These are phyloP conservation scores for Clarireedia sp. DNA, from an alignment of 2,329 filamentous ascomycete species.

Conservation along the genomic window DNA sequence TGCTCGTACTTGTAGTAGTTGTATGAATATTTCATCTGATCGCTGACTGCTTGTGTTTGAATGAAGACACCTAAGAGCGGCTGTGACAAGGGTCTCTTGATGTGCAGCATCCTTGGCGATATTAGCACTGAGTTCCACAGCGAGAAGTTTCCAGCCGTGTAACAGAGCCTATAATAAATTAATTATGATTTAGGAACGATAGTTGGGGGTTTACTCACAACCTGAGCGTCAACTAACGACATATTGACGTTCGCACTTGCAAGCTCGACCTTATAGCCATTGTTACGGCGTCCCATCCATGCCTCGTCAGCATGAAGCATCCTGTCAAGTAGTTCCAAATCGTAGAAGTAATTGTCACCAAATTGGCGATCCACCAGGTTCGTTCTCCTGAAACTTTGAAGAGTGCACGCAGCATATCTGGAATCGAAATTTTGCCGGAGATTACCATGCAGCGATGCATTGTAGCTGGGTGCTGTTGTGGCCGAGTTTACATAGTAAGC, in stretches of 20 bases:
- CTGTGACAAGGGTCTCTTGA: conserved; percentile 41
- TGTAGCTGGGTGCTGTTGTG: conserved; percentile 74
- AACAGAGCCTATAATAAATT: conserved; percentile 56
- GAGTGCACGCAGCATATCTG: conserved; percentile 64
- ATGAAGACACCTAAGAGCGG: conserved; percentile 68
- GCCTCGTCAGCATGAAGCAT: conserved; percentile 70
- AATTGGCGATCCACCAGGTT: conserved; percentile 55
- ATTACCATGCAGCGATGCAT: conserved; percentile 77
- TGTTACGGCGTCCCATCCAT: conserved; percentile 62
- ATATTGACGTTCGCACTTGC: conserved; percentile 82
- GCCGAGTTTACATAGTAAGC: conserved; percentile 75
- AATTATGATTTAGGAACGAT: conserved; percentile 22
- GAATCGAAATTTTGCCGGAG: conserved; percentile 76
- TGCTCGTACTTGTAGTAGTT: conserved; percentile 66
- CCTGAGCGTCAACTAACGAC: conserved; percentile 85
- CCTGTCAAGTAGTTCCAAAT: conserved; percentile 64
- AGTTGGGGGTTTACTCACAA: conserved; percentile 44
- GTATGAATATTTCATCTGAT: conserved; percentile 73
- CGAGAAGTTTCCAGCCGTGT: conserved; percentile 80
- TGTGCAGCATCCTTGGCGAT: conserved; percentile 27
- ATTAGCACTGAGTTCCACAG: conserved; percentile 67
- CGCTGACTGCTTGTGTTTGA: conserved; percentile 67
- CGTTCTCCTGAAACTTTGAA: conserved; percentile 77
- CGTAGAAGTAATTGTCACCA: conserved; percentile 77
- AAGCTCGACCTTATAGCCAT: conserved; percentile 78